Base-by-base conservation (phyloP, 176 grass and related monocot species). In the Melocanna baccifera region DNA sequence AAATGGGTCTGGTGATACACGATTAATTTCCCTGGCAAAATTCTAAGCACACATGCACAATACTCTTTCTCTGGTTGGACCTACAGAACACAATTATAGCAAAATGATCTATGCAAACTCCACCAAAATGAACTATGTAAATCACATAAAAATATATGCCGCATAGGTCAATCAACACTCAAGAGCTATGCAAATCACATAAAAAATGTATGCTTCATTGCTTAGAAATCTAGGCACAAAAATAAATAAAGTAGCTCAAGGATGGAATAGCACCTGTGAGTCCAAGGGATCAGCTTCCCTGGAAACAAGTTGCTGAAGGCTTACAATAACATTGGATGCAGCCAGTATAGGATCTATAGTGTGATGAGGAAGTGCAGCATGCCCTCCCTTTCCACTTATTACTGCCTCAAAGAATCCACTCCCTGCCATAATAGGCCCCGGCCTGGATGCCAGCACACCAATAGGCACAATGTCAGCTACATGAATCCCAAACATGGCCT, bases 241-340 rank as follows among this genome's bases (percentile, higher is more conserved):
- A 57, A 61, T 34, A 78, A 75, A 80, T 69, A 40, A 88, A 85
- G 65, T 83, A 57, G 15, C 39, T 63, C n/a, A 84, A 85, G 73
- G 22, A 58, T 80, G 26, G 57, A n/a, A 69, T 12, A 52, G 29
- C 86, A 97, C 95, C 95, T 97, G 92, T 62, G 95, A 94, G 84
- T 97, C 95, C 78, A 97, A 84, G 68, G 95, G 92, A 86, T 97
- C 95, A 76, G 95, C 92, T 92, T 97, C 95, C 81, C 92, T 88
- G 5, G 95, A 97, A 88, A 97, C 84, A 83, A 97, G 92, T 77
- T 97, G 92, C 25, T 97, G 95, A 83, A 94, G 90, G 82, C 90
- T 97, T 69, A 97, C 90, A 83, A 97, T 93, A 67, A 94, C 95
- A 97, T 90, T 93, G 81, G 95, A 98, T 40, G 95, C 95, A 84